Percentiles rank a stretch among this genome's conserved stretches.
Evolutionary conservation across 768 basidiomycete species (phyloP).

Genomic region (Collybia sp.): DNA sequence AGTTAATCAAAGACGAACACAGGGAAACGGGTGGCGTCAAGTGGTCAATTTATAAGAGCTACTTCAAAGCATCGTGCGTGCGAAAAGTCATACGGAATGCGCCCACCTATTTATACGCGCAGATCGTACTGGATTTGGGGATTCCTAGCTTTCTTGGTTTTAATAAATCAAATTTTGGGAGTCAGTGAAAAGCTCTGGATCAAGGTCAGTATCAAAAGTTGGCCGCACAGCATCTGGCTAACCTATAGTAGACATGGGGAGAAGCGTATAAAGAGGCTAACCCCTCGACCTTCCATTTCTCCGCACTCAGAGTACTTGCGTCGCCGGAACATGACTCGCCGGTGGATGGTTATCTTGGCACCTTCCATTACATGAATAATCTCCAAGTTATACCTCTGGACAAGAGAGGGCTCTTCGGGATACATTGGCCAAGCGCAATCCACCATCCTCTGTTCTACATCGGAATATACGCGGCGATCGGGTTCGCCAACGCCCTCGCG

Average conservation of each 20-base stretch:
- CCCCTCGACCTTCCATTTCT: conserved; percentile 15
- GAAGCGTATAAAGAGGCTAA: conserved; percentile 42
- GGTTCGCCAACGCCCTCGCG: conserved; percentile 41
- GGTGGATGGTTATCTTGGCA: conserved; percentile 25
- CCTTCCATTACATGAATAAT: conserved; percentile 17
- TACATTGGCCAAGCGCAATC: conserved; percentile 43
- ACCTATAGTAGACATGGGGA: conserved; percentile 53
- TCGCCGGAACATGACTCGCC: conserved; percentile 31
- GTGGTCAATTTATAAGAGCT: conserved; percentile 65
- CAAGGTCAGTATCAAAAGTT: conserved; percentile 34
- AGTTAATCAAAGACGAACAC: conserved; percentile 79
- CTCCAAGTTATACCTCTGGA: neutral
- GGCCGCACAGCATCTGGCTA: neutral
- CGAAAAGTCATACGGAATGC: neutral
- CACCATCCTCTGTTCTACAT: conserved; percentile 71
- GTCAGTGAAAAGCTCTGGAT: conserved; percentile 73
- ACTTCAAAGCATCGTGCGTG: conserved; percentile 68
- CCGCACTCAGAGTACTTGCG: conserved; percentile 29
- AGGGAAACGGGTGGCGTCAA: conserved; percentile 79
- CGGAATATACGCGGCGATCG: conserved; percentile 60
- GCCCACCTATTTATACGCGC: neutral
- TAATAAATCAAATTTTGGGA: conserved; percentile 47
- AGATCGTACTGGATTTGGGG: conserved; percentile 70
- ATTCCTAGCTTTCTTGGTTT: conserved; percentile 43
- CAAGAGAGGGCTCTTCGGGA: conserved; percentile 17